These are phyloP conservation scores for Aspergillus conjunctus DNA, from an alignment of 495 filamentous ascomycete genomes.

Conservation along the genomic window DNA sequence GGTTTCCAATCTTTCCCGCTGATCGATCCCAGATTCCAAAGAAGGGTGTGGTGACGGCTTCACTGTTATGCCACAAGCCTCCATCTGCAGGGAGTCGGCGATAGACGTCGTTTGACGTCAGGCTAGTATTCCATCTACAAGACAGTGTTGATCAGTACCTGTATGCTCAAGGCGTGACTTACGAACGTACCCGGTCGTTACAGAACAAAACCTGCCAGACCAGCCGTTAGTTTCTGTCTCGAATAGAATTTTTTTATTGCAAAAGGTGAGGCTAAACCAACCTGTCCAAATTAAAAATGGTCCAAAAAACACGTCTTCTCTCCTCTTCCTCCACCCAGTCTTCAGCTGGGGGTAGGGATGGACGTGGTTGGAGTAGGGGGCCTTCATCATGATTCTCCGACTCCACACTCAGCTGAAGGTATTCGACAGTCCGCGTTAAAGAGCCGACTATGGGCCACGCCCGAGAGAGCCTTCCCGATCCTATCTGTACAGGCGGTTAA, in stretches of 20 bases:
- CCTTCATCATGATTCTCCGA: constrained; percentile 9
- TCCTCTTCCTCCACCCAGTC: constrained; percentile 7
- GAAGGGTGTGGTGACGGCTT: constrained; percentile 1
- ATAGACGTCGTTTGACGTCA: constrained; percentile 8
- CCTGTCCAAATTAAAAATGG: constrained; percentile 9
- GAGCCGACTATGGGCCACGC: constrained; percentile 10
- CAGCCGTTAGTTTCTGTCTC: too few relatives aligned
- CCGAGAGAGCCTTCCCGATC: neutral
- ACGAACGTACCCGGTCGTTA: neutral
- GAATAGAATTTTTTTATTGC: too few relatives aligned
- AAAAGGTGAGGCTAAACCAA: neutral
- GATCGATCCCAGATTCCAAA: constrained; percentile 9
- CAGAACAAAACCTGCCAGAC: neutral
- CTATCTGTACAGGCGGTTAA: neutral
- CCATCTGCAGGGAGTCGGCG: constrained; percentile 3
- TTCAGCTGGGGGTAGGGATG: neutral
- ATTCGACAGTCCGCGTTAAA: constrained; percentile 2
- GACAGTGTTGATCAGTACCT: neutral
- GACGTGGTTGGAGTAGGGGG: neutral
- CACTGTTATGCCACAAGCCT: neutral
- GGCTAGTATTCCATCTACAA: constrained; percentile 2
- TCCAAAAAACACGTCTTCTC: constrained; percentile 4
- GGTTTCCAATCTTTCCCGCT: constrained; percentile 1
- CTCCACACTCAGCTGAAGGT: constrained; percentile 6
- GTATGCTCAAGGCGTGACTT: neutral